A percentile compares a stretch with the other conserved stretches of the same genome.
phyloP scores from a whole-genome alignment of 768 basidiomycete genomes.

The Cubamyces sp. region DNA sequence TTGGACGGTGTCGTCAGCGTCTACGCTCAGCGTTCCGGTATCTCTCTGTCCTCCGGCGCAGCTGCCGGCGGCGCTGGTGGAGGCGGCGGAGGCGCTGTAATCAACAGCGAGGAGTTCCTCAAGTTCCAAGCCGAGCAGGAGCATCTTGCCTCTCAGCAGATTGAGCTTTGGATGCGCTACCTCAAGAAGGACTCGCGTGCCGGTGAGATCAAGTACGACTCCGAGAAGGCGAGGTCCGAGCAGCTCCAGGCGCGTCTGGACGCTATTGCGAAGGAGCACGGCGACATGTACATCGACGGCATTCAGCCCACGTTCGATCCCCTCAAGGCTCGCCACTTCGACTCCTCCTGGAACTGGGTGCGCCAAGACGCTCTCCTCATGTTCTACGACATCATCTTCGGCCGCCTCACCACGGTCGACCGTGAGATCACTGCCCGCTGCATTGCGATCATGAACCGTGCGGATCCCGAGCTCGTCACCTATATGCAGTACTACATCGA shows the following conservation, averaged over 20 bases:
- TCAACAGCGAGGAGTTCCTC: constrained; percentile 98
- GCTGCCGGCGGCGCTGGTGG: constrained; percentile 64
- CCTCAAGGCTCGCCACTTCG: constrained; percentile 96
- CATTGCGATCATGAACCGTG: constrained; percentile 96
- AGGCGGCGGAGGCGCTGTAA: constrained; percentile 75
- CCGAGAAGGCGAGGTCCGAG: constrained; percentile 74
- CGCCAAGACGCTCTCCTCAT: constrained; percentile 95
- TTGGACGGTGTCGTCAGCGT: constrained; percentile 80
- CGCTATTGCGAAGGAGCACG: constrained; percentile 88
- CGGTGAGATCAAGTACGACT: constrained; percentile 88
- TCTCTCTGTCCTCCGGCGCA: constrained; percentile 75
- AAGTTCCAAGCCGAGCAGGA: constrained; percentile 96
- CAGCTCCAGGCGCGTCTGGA: constrained; percentile 87
- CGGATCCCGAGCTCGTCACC: constrained; percentile 85
- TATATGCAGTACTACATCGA: constrained; percentile 98
- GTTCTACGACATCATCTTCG: constrained; percentile 99
- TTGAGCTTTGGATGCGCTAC: constrained; percentile 97
- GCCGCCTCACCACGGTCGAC: constrained; percentile 90
- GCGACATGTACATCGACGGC: constrained; percentile 90
- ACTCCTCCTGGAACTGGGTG: constrained; percentile 99
- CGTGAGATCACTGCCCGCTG: constrained; percentile 97
- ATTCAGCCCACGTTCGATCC: constrained; percentile 95
- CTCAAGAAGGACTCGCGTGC: constrained; percentile 91
- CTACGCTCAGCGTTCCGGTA: constrained; percentile 90
- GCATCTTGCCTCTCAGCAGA: constrained; percentile 88